Evolutionary conservation across 257 asterid genomes (phyloP).

Genomic region (Dorcoceras hygrometricum): DNA sequence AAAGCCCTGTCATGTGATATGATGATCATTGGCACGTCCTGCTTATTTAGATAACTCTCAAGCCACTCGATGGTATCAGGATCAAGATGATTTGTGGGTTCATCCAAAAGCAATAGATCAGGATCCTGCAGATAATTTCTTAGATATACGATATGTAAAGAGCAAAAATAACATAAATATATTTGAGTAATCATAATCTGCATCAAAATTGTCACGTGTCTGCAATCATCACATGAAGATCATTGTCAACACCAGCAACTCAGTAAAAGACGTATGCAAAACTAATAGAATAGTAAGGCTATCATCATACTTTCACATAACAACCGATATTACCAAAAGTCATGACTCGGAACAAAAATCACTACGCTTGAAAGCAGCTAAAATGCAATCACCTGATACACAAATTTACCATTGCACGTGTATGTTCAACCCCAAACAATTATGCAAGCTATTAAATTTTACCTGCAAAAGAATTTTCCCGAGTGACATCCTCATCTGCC

Average conservation of each 20-base stretch:
- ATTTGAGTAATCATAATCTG: neutral
- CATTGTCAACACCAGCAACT: neutral
- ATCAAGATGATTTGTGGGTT: conserved; percentile 97
- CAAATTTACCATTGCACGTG: neutral
- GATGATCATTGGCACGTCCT: conserved; percentile 97
- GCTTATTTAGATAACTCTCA: conserved; percentile 87
- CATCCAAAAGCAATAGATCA: conserved; percentile 86
- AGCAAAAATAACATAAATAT: conserved; percentile 18
- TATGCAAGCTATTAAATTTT: conserved; percentile 16
- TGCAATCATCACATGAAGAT: conserved; percentile 18
- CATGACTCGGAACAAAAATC: neutral
- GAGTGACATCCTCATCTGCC: conserved; percentile 99
- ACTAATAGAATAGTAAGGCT: neutral
- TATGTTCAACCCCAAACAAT: conserved; percentile 17
- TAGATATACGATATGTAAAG: conserved; percentile 21
- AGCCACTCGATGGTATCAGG: conserved; percentile 99
- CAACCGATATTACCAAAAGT: conserved; percentile 11
- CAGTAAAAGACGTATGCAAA: neutral
- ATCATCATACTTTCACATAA: conserved; percentile 13
- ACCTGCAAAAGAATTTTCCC: conserved; percentile 98
- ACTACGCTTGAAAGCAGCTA: conserved; percentile 1
- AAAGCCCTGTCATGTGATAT: conserved; percentile 98
- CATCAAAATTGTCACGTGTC: conserved; percentile 26
- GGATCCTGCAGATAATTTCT: conserved; percentile 62
- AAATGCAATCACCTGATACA: conserved; percentile 3